phyloP scores from a whole-genome alignment of 148 eudicot species.

The Heliamphora exappendiculata region DNA sequence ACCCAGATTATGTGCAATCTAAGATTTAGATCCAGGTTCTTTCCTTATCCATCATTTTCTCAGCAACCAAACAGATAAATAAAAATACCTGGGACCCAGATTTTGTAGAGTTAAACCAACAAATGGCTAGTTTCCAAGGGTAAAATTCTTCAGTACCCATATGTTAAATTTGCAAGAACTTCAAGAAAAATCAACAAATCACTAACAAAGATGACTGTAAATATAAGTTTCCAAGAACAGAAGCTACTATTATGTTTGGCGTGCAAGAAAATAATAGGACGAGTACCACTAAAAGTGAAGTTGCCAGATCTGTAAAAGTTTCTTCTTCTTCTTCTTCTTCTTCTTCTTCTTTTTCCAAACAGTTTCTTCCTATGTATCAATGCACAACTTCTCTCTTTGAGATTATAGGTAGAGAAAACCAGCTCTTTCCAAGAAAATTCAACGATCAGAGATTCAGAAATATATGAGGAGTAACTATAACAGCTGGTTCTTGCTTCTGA shows the following conservation, averaged over 20 bases:
- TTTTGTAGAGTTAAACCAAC: constrained; percentile 8
- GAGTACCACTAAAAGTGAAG: constrained; percentile 22
- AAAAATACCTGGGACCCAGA: not conserved
- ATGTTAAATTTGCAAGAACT: constrained; percentile 10
- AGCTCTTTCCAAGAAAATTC: constrained; percentile 25
- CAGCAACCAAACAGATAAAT: constrained; percentile 10
- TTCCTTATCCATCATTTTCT: constrained; percentile 7
- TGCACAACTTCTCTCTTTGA: not conserved
- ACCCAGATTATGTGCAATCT: not conserved
- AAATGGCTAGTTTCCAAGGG: not conserved
- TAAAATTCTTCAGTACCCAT: constrained; percentile 11
- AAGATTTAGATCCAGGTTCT: not conserved
- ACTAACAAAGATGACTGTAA: constrained; percentile 5
- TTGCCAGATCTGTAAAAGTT: constrained; percentile 13
- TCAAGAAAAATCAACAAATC: constrained; percentile 8
- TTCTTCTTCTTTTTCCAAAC: not conserved
- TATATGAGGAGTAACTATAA: not conserved
- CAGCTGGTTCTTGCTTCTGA: constrained; percentile 16
- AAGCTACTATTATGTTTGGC: constrained; percentile 7
- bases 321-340: constrained; percentile 6
- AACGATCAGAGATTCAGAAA: not conserved
- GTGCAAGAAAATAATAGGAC: not conserved
- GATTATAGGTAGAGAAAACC: constrained; percentile 2
- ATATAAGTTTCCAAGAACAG: constrained; percentile 5
- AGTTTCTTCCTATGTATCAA: not conserved